Evolutionary conservation across 2,329 filamentous ascomycete species (phyloP), one percentile per base, ranked within the genome.

Genomic region (Botrytis hyacinthi): DNA sequence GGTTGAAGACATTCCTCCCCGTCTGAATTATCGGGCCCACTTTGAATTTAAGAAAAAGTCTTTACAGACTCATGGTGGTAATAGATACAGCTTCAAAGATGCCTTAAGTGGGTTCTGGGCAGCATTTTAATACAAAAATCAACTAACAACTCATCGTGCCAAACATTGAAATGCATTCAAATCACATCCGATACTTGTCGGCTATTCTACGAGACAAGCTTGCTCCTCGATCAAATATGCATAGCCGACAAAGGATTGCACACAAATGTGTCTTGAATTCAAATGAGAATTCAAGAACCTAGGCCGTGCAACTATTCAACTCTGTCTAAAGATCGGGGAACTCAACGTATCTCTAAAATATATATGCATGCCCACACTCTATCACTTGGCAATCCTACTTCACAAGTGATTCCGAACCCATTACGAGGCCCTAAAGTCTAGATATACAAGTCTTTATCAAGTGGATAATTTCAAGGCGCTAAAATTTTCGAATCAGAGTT

Each of bases 401-500:
- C 18, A 3, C 44, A 46, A 20, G 44, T 46, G 44, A 46, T 46
- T 18, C 16, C 16, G 7, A 44, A 18, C 42, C 42, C 16, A 44
- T 44, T 44, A 18, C 16, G 16, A 44, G 6, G 16, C 5, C 4
- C 42, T 6, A 18, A 7, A 44, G 16, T 44, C 42, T 44, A 20
- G 42, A 44, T 18, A 70, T 57, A 3, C 67, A 22, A 70, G 4
- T 20, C 9, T 72, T 83, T 63, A 82, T 81, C 14, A 83, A 20
- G 20, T 7, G 16, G 42, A 16, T 7, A 20, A 44, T 44, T 44
- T 1, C 42, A 18, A 44, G 42, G 16, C 42, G 42, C 16, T 16
- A 44, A 7, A 44, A 44, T 1, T 44, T 44, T 20, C 16, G 42
- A 44, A 44, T 44, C 16, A 18, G 16, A 44, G 16, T 7, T 44